Base-by-base conservation (phyloP, 2,329 filamentous ascomycete genomes). In the Penicillium sp. region DNA sequence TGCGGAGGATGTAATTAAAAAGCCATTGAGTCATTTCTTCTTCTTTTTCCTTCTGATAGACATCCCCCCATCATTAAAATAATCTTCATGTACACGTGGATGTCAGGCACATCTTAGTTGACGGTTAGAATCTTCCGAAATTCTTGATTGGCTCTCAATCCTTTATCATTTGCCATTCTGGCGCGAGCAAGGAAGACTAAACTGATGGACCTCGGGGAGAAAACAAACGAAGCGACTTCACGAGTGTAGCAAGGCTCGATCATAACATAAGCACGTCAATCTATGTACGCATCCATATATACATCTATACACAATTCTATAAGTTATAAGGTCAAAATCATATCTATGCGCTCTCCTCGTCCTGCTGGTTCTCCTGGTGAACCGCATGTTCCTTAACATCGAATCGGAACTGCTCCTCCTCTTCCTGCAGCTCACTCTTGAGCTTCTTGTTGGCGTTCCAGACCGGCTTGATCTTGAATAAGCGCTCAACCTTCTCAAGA, bases 401-500 rank as follows among this genome's bases (percentile, higher is more conserved):
- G 16, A 56, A 54, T 5, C 69, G 64, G 63, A 72, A 73, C 31
- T 62, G 61, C 38, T 66, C 65, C 39, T 74, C 70, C 39, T 74
- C 69, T 39, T 63, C 57, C 44, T 64, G 62, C 11, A 74, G 57
- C 35, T 71, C 61, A 7, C 53, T 62, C 54, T 73, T 66, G 22
- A 73, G 62, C 16, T 55, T 63, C 50, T 57, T 52, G 53, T 74
- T 70, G 13, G 71, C 71, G 25, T 53, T 58, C 64, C 72, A 69
- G 22, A 73, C 57, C 4, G 70, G 67, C 51, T 68, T 67, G 33
- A 60, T 58, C 58, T 66, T 72, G 62, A 87, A 87, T 1, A 88
- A 71, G 5, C 77, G 73, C 64, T 87, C 84, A 76, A 87, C 85
- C 30, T 76, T 76, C 69, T 88, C 85, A 4, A 87, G 74, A 1